Conservation (phyloP, 345 rosid genomes). For the Firmiana major region DNA sequence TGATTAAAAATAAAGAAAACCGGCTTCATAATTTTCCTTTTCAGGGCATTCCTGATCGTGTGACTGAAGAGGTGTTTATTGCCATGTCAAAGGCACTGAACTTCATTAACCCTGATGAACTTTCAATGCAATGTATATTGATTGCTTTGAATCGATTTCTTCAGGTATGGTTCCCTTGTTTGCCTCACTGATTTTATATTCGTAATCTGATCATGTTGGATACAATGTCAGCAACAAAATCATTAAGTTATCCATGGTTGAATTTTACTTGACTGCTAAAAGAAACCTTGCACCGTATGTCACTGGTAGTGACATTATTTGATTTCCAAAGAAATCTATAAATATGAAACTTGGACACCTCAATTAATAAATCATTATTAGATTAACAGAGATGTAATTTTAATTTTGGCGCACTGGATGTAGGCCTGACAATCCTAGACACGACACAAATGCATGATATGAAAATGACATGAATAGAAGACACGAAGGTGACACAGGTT, state of each 20-base stretch:
- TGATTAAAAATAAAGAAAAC: constrained; percentile 7
- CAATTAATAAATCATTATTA: neutral
- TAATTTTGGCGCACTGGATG: neutral
- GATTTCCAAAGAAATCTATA: neutral
- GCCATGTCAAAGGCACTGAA: constrained; percentile 98
- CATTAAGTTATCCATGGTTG: neutral
- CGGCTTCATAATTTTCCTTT: constrained; percentile 10
- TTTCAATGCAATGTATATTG: constrained; percentile 91
- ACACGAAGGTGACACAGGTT: too few species aligned
- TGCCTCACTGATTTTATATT: neutral
- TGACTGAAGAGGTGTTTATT: constrained; percentile 88
- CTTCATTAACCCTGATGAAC: constrained; percentile 91
- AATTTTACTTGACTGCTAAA: neutral
- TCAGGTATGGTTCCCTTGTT: constrained; percentile 48
- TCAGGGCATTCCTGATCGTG: constrained; percentile 91
- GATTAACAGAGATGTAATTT: neutral
- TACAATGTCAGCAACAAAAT: neutral
- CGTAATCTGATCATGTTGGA: neutral
- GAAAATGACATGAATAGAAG: too few species aligned
- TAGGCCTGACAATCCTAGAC: too few species aligned
- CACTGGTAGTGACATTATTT: neutral
- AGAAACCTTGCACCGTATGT: neutral
- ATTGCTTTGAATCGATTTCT: constrained; percentile 94
- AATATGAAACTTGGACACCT: neutral
- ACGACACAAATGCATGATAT: too few species aligned